Evolutionary conservation across 495 filamentous ascomycete species (phyloP).

Genomic region (Pyrenula massariospora): DNA sequence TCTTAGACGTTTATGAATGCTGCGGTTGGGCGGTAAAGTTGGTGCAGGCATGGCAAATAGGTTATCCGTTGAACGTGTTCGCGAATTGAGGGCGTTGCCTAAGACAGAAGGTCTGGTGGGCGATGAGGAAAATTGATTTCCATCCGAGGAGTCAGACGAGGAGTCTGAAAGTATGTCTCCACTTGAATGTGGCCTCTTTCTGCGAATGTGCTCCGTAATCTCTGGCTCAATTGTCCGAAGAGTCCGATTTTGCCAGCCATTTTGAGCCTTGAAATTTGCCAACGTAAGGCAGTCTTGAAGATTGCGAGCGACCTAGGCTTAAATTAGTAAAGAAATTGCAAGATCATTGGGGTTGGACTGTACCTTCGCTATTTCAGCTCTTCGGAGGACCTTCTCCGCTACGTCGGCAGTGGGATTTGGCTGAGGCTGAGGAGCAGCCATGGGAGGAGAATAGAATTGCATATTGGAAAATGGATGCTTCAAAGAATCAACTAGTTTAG

Average conservation of each 20-base stretch:
- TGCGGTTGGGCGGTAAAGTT: slow-evolving; percentile 21
- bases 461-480: slow-evolving; percentile 1
- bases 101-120: background rate
- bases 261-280: slow-evolving; percentile 90
- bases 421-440: slow-evolving; percentile 15
- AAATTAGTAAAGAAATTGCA: background rate
- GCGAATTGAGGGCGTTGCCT: slow-evolving; percentile 22
- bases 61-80: slow-evolving; percentile 44
- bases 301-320: slow-evolving; percentile 68
- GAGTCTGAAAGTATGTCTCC: slow-evolving; percentile 65
- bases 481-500: slow-evolving; percentile 1
- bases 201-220: slow-evolving; percentile 34
- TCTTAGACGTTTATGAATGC: slow-evolving; percentile 47
- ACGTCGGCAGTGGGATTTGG: slow-evolving; percentile 46
- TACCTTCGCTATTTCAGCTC: slow-evolving; percentile 81
- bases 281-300: slow-evolving; percentile 88
- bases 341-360: background rate
- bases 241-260: slow-evolving; percentile 37
- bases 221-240: slow-evolving; percentile 1
- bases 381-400: slow-evolving; percentile 55
- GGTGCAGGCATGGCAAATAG: slow-evolving; percentile 26
- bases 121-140: slow-evolving; percentile 15
- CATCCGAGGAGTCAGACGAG: slow-evolving; percentile 55
- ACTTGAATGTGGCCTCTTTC: slow-evolving; percentile 46
- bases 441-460: slow-evolving; percentile 3